phyloP scores from a whole-genome alignment of 1,284 basidiomycete genomes.

The Megacollybia platyphylla region DNA sequence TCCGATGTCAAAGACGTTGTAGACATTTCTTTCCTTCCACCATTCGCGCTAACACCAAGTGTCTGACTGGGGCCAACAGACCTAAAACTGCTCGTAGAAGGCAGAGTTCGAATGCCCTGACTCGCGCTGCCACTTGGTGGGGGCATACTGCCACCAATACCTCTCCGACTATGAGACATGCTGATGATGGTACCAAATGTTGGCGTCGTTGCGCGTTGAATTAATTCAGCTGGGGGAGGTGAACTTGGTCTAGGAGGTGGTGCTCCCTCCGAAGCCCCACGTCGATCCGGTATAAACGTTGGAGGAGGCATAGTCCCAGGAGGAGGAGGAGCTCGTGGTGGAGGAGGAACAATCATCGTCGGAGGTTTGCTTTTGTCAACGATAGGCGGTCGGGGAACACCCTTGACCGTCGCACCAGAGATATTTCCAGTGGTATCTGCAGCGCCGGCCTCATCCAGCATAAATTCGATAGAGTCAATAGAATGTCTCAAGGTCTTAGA shows the following conservation, averaged over 20 bases:
- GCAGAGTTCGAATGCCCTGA: constrained; percentile 52
- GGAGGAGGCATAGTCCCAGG: constrained; percentile 54
- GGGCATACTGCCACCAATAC: constrained; percentile 60
- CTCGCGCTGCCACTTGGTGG: constrained; percentile 20
- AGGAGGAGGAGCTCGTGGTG: constrained; percentile 72
- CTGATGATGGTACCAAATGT: constrained; percentile 56
- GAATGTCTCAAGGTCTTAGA: not conserved
- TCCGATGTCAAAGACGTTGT: constrained; percentile 48
- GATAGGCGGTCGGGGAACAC: constrained; percentile 12
- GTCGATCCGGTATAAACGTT: constrained; percentile 57
- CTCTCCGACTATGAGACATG: constrained; percentile 18
- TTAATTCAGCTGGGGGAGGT: constrained; percentile 79
- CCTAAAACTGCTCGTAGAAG: constrained; percentile 72
- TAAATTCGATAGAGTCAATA: constrained; percentile 29
- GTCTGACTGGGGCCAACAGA: constrained; percentile 46
- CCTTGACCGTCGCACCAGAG: constrained; percentile 11
- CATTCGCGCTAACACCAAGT: constrained; percentile 23
- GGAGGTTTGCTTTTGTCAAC: constrained; percentile 78
- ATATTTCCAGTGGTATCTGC: constrained; percentile 23
- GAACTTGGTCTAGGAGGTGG: constrained; percentile 79
- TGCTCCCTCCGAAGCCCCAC: constrained; percentile 29
- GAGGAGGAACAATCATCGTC: constrained; percentile 76
- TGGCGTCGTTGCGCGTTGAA: constrained; percentile 78
- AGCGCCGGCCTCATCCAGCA: constrained; percentile 38
- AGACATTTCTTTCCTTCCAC: constrained; percentile 42